Base-by-base conservation (phyloP, 2,329 filamentous ascomycete species). In the Exophiala mesophila region DNA sequence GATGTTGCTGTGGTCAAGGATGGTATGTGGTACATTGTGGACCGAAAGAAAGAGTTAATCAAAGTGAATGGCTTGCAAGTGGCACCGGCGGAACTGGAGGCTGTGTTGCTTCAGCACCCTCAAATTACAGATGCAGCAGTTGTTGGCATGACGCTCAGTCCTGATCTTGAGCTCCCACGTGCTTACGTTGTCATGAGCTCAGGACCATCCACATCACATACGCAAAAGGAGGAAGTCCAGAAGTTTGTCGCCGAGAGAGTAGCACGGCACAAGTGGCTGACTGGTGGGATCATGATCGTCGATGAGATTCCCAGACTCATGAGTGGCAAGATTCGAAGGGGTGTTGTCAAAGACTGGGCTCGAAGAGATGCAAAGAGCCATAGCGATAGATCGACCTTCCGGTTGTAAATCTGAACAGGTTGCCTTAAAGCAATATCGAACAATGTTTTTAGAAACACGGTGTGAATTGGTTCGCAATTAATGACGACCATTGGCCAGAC, bases 1-100 rank as follows among this genome's bases (percentile, higher is more conserved):
- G 88, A 95, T 56, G 85, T 92, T 60, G 87, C 83, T 0, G 67
- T 90, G 3, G 68, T 90, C 6, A 73, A 74, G 3, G 20, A 31
- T 9, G 18, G 24, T 13, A 88, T 95, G 57, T 62, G 94, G 35
- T 82, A 87, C 35, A 46, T 52, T 10, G 42, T 49, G 15, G 45
- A 52, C 28, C 32, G 42, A 8, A 52, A 48, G 42, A 49, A 76
- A 70, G 75, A 79, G 57, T 64, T 79, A 38, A 80, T 70, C 71
- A 70, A 80, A 68, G 66, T 78, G 42, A 78, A 85, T 70, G 80
- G 82, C 64, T 15, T 61, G 55, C 46, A 17, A 65, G 77, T 81
- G 3, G 75, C 77, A 1, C 77, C 77, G 0, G 77, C 77, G 1
- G 77, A 81, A 49, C 63, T 76, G 1, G 73, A 77, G 57, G 69